These are phyloP conservation scores for Usnea hakonensis DNA, from an alignment of 495 filamentous ascomycete genomes.

Conservation along the genomic window DNA sequence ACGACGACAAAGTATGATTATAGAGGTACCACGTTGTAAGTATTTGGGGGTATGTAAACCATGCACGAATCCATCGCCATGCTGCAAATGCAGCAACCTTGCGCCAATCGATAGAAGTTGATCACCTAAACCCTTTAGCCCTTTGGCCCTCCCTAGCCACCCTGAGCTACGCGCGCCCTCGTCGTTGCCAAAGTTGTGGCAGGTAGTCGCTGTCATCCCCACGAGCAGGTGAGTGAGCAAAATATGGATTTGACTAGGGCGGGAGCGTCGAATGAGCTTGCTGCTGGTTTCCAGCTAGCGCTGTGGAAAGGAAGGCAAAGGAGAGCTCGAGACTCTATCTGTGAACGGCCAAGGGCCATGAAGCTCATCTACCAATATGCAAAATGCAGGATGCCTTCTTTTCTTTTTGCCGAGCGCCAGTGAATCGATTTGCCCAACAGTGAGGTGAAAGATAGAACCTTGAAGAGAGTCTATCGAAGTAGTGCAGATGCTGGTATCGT, in stretches of 20 bases:
- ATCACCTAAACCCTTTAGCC: background rate
- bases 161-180: conserved; percentile 1
- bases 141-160: conserved; percentile 2
- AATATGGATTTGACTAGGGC: background rate
- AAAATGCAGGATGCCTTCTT: conserved; percentile 8
- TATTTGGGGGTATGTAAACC: conserved; percentile 7
- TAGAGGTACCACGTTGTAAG: background rate
- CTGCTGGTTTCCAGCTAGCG: background rate
- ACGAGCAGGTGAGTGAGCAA: conserved; percentile 11
- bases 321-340: conserved; percentile 6
- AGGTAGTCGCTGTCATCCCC: conserved; percentile 9
- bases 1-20: conserved; percentile 3
- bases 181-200: background rate
- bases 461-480: conserved; percentile 13
- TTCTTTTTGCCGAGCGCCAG: conserved; percentile 10
- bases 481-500: conserved; percentile 14
- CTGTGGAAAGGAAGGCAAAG: background rate
- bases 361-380: conserved; percentile 12
- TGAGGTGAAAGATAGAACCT: conserved; percentile 11
- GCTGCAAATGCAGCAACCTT: conserved; percentile 9
- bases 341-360: background rate
- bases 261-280: background rate
- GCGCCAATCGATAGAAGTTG: background rate
- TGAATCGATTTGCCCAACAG: conserved; percentile 9
- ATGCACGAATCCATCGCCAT: conserved; percentile 1